Evolutionary conservation across 1,139 yeast genomes (phyloP).

Genomic region (Ogataea hybrid): DNA sequence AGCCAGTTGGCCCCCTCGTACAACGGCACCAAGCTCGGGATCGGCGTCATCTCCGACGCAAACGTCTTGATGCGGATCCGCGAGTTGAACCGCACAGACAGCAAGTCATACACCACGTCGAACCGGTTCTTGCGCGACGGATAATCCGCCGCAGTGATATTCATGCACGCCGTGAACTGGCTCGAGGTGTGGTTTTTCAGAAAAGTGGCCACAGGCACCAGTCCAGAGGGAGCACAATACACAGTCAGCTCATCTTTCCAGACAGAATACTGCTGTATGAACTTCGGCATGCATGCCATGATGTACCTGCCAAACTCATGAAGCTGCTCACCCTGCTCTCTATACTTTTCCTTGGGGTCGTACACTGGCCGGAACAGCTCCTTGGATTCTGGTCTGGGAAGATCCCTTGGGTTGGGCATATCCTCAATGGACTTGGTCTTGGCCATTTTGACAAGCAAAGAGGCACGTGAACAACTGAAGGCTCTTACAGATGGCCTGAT

Average conservation of each 20-base stretch:
- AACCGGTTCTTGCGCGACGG: slow-evolving; percentile 83
- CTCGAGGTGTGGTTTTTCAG: slow-evolving; percentile 77
- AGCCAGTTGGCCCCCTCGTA: slow-evolving; percentile 87
- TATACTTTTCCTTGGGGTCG: slow-evolving; percentile 77
- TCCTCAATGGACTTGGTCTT: slow-evolving; percentile 23
- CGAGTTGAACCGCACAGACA: slow-evolving; percentile 81
- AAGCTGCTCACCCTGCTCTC: slow-evolving; percentile 66
- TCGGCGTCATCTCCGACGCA: slow-evolving; percentile 79
- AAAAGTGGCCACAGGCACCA: slow-evolving; percentile 67
- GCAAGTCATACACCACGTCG: slow-evolving; percentile 81
- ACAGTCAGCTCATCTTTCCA: slow-evolving; percentile 89
- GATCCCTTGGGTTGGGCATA: slow-evolving; percentile 31
- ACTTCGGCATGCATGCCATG: slow-evolving; percentile 79
- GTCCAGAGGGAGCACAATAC: slow-evolving; percentile 73
- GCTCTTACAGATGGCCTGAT: too few relatives aligned
- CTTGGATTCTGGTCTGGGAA: slow-evolving; percentile 31
- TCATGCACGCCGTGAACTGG: slow-evolving; percentile 77
- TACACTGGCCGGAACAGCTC: slow-evolving; percentile 57
- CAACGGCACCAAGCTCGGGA: slow-evolving; percentile 70
- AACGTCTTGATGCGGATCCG: slow-evolving; percentile 88
- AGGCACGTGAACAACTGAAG: too few relatives aligned
- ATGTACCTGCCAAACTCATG: slow-evolving; percentile 83
- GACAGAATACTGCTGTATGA: slow-evolving; percentile 77
- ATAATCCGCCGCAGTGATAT: slow-evolving; percentile 84
- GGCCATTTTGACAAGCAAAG: neutral